These are phyloP conservation scores for Stentor roeselii DNA, from an alignment of 73 alveolate genomes.

Conservation along the genomic window DNA sequence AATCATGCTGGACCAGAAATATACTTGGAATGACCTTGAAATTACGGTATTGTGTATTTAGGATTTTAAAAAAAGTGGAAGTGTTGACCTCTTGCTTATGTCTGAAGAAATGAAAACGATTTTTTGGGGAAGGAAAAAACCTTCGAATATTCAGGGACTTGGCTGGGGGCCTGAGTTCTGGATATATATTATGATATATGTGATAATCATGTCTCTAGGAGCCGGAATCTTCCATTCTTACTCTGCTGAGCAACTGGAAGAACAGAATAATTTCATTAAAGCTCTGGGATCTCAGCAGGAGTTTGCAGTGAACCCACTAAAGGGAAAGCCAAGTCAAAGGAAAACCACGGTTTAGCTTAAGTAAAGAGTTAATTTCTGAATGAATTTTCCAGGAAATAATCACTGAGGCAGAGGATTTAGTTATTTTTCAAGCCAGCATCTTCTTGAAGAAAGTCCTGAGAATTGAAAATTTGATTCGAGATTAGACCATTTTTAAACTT, in stretches of 20 bases:
- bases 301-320: background rate
- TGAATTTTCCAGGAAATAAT: too few relatives aligned
- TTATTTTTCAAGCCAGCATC: too few relatives aligned
- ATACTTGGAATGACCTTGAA: background rate
- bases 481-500: too few relatives aligned
- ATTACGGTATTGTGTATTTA: background rate
- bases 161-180: constrained; percentile 21
- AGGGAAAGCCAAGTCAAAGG: background rate
- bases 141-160: background rate
- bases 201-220: background rate
- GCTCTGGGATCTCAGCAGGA: background rate
- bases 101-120: background rate
- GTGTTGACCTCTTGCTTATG: background rate
- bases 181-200: constrained; percentile 4
- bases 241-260: background rate
- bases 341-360: background rate
- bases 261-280: background rate
- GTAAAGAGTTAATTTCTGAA: too few relatives aligned
- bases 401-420: too few relatives aligned
- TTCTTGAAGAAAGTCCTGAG: too few relatives aligned
- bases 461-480: too few relatives aligned
- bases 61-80: background rate
- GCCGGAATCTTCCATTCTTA: constrained; percentile 13
- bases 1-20: background rate
- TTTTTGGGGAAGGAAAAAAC: constrained; percentile 24